Conservation (phyloP, 2,329 filamentous ascomycete species). For the Knufia petricola region DNA sequence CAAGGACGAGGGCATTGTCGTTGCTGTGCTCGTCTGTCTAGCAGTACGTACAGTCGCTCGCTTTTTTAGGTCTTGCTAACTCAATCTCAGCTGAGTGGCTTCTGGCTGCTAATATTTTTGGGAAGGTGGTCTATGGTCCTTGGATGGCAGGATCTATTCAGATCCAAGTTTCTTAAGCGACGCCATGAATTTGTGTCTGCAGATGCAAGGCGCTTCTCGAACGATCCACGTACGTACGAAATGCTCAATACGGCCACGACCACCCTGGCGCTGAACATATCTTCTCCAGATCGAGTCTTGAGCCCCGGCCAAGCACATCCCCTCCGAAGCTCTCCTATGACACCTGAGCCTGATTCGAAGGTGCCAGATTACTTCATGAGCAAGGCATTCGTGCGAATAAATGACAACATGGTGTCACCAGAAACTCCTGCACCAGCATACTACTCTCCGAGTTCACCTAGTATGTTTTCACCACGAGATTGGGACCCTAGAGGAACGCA, state of each 20-base stretch:
- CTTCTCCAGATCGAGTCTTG: slow-evolving; percentile 16
- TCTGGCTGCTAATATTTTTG: slow-evolving; percentile 76
- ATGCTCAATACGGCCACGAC: slow-evolving; percentile 47
- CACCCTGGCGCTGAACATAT: slow-evolving; percentile 20
- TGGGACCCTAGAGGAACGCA: slow-evolving; percentile 19
- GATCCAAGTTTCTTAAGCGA: slow-evolving; percentile 37
- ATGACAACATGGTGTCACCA: slow-evolving; percentile 15
- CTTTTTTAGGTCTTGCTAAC: slow-evolving; percentile 22
- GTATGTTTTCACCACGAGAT: slow-evolving; percentile 24
- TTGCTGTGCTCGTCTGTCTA: slow-evolving; percentile 73
- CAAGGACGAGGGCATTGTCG: slow-evolving; percentile 65
- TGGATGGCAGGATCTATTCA: slow-evolving; percentile 66
- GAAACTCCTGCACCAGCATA: slow-evolving; percentile 37
- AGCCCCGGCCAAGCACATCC: slow-evolving; percentile 24
- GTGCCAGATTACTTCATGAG: slow-evolving; percentile 24
- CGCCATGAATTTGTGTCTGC: slow-evolving; percentile 78
- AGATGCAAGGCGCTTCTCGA: slow-evolving; percentile 59
- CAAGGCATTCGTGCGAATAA: slow-evolving; percentile 19
- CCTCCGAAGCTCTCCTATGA: slow-evolving; percentile 23
- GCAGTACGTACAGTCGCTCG: slow-evolving; percentile 48
- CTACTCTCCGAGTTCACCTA: slow-evolving; percentile 19
- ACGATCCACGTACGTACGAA: slow-evolving; percentile 62
- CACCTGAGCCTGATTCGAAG: slow-evolving; percentile 27
- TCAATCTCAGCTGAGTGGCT: slow-evolving; percentile 57
- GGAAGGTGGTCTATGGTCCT: slow-evolving; percentile 74